A percentile compares a stretch with the other conserved stretches of the same genome.
phyloP scores from a whole-genome alignment of 2,329 filamentous ascomycete species.

The Phoma sp. region DNA sequence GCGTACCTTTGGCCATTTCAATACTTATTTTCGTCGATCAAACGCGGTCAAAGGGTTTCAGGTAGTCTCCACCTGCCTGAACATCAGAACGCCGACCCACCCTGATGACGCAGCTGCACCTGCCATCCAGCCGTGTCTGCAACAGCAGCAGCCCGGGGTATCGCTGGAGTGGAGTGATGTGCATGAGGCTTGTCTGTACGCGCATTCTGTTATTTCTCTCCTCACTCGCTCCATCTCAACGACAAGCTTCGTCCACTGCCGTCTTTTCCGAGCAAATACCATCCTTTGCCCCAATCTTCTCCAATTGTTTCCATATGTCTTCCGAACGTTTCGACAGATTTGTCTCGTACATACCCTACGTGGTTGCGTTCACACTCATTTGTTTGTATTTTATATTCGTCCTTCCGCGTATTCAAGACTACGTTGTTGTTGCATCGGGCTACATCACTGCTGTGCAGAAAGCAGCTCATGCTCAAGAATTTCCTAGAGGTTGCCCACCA shows the following conservation, averaged over 20 bases:
- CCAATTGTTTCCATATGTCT: slow-evolving; percentile 11
- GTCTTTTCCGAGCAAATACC: slow-evolving; percentile 15
- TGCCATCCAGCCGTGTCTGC: slow-evolving; percentile 11
- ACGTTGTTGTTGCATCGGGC: slow-evolving; percentile 3
- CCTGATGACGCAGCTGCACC: slow-evolving; percentile 10
- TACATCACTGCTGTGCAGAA: slow-evolving; percentile 14
- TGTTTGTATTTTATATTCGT: slow-evolving; percentile 13
- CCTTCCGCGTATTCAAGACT: slow-evolving; percentile 14
- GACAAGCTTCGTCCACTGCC: slow-evolving; percentile 13
- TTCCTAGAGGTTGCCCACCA: slow-evolving; percentile 13
- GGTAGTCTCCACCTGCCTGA: slow-evolving; percentile 11
- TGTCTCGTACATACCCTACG: slow-evolving; percentile 15
- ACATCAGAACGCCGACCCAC: slow-evolving; percentile 11
- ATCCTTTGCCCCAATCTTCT: not conserved
- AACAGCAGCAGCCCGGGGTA: slow-evolving; percentile 9
- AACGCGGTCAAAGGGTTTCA: slow-evolving; percentile 18
- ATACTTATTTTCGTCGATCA: slow-evolving; percentile 10
- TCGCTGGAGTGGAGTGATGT: slow-evolving; percentile 9
- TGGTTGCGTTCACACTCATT: slow-evolving; percentile 4
- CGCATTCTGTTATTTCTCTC: slow-evolving; percentile 8
- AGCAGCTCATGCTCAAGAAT: slow-evolving; percentile 16
- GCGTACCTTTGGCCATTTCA: slow-evolving; percentile 9
- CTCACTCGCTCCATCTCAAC: slow-evolving; percentile 7
- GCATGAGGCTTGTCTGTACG: slow-evolving; percentile 8
- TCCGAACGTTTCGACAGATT: slow-evolving; percentile 12